Evolutionary conservation across 192 early-diverging fungal genomes (phyloP).

Genomic region (Coemansia sp.): DNA sequence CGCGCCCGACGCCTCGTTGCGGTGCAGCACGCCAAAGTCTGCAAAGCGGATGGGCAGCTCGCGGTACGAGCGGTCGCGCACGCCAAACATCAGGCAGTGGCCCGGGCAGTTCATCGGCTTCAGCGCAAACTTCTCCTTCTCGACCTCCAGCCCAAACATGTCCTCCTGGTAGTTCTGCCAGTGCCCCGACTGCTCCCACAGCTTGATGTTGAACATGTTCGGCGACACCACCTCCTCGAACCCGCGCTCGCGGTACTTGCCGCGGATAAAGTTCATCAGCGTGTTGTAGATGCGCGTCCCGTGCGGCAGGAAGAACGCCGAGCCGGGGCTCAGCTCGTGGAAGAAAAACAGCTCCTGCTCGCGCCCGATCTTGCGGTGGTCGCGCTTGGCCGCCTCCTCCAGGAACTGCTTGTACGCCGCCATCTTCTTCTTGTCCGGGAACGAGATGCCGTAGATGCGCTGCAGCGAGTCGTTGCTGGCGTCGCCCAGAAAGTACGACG

Average conservation of each 20-base stretch:
- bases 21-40: conserved; percentile 98
- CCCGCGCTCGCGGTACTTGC: conserved; percentile 87
- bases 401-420: conserved; percentile 93
- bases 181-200: conserved; percentile 97
- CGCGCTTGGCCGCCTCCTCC: conserved; percentile 88
- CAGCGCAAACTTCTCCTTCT: conserved; percentile 96
- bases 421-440: conserved; percentile 98
- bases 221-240: conserved; percentile 97
- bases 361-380: conserved; percentile 95
- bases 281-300: conserved; percentile 96
- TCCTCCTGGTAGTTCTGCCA: conserved; percentile 96
- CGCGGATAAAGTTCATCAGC: conserved; percentile 85
- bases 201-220: conserved; percentile 98
- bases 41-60: conserved; percentile 94
- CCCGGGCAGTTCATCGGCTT: conserved; percentile 99
- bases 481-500: conserved; percentile 97
- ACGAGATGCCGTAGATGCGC: conserved; percentile 98
- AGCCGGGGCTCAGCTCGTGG: conserved; percentile 91
- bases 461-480: conserved; percentile 97
- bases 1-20: conserved; percentile 92
- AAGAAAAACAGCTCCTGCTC: conserved; percentile 99
- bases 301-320: conserved; percentile 93
- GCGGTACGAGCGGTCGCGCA: conserved; percentile 91
- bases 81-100: conserved; percentile 95
- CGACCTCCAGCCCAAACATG: conserved; percentile 94